Evolutionary conservation across 257 asterid genomes (phyloP).

Genomic region (Primulina tabacum): DNA sequence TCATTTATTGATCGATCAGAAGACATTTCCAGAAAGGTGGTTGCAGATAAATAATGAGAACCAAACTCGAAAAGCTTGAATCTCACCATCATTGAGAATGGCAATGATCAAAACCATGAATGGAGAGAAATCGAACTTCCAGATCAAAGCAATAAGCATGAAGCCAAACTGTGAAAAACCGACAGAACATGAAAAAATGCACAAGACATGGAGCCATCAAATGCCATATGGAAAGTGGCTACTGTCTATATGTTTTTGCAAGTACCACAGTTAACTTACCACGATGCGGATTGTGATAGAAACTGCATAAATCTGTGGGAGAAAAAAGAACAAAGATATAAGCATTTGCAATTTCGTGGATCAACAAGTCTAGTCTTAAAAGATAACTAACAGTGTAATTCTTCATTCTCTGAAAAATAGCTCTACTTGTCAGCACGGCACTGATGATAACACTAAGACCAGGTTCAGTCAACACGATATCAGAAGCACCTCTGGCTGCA

Average conservation of each 20-base stretch:
- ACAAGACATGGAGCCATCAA: background rate
- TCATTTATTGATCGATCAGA: background rate
- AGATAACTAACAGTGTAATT: constrained; percentile 68
- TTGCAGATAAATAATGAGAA: background rate
- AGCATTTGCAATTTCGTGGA: constrained; percentile 11
- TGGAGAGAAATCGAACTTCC: constrained; percentile 92
- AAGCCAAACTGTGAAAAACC: constrained; percentile 63
- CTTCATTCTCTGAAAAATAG: constrained; percentile 96
- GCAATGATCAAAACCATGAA: constrained; percentile 97
- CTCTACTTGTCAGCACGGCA: constrained; percentile 89
- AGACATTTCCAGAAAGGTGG: background rate
- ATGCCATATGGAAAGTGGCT: background rate
- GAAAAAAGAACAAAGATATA: constrained; percentile 2
- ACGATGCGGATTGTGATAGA: constrained; percentile 97
- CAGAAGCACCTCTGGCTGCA: constrained; percentile 93
- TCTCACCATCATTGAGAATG: constrained; percentile 80
- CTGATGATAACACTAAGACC: constrained; percentile 92
- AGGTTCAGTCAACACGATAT: constrained; percentile 88
- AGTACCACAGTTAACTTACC: constrained; percentile 40
- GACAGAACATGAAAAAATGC: background rate
- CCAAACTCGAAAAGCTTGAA: background rate
- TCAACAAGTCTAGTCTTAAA: background rate
- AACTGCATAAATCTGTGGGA: constrained; percentile 82
- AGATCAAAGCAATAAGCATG: constrained; percentile 87
- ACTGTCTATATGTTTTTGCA: background rate